A percentile compares a stretch with the other conserved stretches of the same genome.
These are phyloP conservation scores for Pueraria montana DNA, from an alignment of 306 rosid species.

Conservation along the genomic window DNA sequence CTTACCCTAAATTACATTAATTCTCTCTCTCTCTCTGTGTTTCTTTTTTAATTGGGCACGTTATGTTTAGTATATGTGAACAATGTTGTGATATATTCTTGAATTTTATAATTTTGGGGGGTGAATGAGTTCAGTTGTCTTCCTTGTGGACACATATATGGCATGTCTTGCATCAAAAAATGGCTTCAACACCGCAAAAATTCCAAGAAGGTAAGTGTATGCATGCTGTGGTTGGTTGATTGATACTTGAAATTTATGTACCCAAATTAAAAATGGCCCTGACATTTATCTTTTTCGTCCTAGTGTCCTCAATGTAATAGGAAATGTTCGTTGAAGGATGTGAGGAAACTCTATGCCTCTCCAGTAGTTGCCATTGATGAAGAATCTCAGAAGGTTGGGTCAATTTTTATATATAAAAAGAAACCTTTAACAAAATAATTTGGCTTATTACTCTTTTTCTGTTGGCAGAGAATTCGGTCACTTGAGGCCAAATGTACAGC, in stretches of 20 bases:
- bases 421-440: slow-evolving; percentile 11
- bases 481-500: slow-evolving; percentile 80
- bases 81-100: slow-evolving; percentile 4
- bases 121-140: slow-evolving; percentile 73
- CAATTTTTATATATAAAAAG: neutral
- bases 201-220: slow-evolving; percentile 72
- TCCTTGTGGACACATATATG: slow-evolving; percentile 93
- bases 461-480: slow-evolving; percentile 68
- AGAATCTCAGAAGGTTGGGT: slow-evolving; percentile 77
- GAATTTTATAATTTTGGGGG: slow-evolving; percentile 3
- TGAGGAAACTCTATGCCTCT: slow-evolving; percentile 79
- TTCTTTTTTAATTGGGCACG: slow-evolving; percentile 13
- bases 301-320: slow-evolving; percentile 94
- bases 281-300: slow-evolving; percentile 21
- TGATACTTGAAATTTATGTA: neutral
- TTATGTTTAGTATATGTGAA: neutral
- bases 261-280: neutral
- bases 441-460: slow-evolving; percentile 29
- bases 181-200: slow-evolving; percentile 73
- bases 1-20: neutral
- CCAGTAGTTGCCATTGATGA: slow-evolving; percentile 71
- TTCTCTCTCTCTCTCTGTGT: neutral
- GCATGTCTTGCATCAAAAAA: slow-evolving; percentile 82
- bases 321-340: slow-evolving; percentile 76
- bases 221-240: neutral